Evolutionary conservation across 768 basidiomycete genomes (phyloP), one percentile per base, ranked within the genome.

Genomic region (Dacryopinax spathularia): DNA sequence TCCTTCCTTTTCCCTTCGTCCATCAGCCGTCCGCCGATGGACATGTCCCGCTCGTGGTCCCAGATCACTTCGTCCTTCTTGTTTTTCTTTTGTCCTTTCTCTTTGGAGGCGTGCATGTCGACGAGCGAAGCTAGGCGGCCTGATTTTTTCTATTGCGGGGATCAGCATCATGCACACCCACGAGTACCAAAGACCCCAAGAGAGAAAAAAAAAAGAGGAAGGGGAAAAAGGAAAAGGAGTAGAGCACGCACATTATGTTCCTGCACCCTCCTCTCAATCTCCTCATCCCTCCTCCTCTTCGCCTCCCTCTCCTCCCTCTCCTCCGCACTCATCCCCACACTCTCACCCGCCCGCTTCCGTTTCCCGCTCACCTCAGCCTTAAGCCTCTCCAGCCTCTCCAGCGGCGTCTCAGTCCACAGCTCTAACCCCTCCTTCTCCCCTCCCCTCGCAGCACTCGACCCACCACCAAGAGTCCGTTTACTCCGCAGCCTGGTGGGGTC

Each of bases 381-480:
- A n/a, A 97, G 77, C 1, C 96, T 82, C 69, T 95, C 87, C 71
- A 91, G 91, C 16, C 87, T 81, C 71, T 98, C 91, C 0, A 86
- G 86, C 0, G 96, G 96, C 0, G 96, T 97, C 77, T 99, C 96
- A 0, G 96, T 99, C 96, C 96, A 99, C 13, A 95, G 79, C 1
- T 85, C 85, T 62, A 75, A 80, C 67, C 88, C 88, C 33, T 73
- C 70, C 5, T 73, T 67, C 6, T 56, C 29, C 4, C 39, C 66
- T 63, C 74, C 74, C 43, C 77, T 73, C 1, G 77, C 74, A 13
- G 76, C 72, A 2, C 61, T 29, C 43, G 70, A 68, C 10, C 64
- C 61, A n/a, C 75, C 66, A 25, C 82, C 75, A 62, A 81, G 78
- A n/a, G 69, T 44, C 65, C 70, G 0, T 70, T 68, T 34, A 60